Conservation (phyloP, 306 rosid genomes). For the Trichosanthes cucumerina region DNA sequence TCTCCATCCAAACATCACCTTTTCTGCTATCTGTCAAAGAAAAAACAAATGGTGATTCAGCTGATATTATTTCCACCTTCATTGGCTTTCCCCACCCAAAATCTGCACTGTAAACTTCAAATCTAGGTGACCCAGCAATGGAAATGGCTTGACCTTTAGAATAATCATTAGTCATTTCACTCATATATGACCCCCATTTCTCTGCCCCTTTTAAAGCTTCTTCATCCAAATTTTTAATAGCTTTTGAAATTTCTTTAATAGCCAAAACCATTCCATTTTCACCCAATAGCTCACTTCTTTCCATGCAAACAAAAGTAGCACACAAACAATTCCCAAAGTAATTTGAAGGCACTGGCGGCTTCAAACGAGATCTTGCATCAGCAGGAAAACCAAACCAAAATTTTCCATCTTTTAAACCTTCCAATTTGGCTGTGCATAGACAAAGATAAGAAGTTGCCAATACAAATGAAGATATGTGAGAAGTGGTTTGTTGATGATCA, state of each 20-base stretch:
- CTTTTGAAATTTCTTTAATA: constrained; percentile 10
- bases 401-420: neutral
- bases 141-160: neutral
- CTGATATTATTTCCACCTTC: neutral
- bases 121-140: neutral
- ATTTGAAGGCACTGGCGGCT: neutral
- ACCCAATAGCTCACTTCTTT: constrained; percentile 6
- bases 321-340: neutral
- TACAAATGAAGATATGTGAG: neutral
- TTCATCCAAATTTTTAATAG: constrained; percentile 7
- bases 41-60: neutral
- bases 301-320: neutral
- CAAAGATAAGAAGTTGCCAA: neutral
- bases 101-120: neutral
- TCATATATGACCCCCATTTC: neutral
- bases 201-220: constrained; percentile 10
- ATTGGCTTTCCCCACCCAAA: neutral
- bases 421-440: neutral
- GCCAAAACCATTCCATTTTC: constrained; percentile 21
- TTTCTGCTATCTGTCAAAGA: neutral
- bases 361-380: neutral
- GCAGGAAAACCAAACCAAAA: neutral
- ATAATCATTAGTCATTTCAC: neutral
- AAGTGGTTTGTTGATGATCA: neutral
- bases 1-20: neutral